These are phyloP conservation scores for Ganoderma multipileum DNA, from an alignment of 1,284 basidiomycete species.

Conservation along the genomic window DNA sequence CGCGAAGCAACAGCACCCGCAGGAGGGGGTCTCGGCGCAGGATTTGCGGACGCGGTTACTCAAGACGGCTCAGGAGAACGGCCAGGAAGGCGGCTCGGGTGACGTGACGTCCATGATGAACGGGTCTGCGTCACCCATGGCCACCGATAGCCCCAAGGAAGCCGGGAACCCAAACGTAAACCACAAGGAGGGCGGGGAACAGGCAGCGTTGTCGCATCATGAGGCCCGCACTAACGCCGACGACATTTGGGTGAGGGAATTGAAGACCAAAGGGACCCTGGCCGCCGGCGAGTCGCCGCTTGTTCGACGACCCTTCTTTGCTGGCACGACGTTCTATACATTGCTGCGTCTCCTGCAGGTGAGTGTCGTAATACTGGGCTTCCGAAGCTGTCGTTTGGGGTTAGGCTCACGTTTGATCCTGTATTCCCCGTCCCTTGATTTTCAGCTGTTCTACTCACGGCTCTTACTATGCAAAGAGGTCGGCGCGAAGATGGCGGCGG, in stretches of 20 bases:
- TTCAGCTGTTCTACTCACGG: slow-evolving; percentile 88
- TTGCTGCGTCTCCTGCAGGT: slow-evolving; percentile 90
- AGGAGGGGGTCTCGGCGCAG: slow-evolving; percentile 61
- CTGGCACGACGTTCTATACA: slow-evolving; percentile 93
- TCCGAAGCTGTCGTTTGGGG: slow-evolving; percentile 1
- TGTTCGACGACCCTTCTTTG: slow-evolving; percentile 76
- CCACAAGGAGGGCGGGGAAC: slow-evolving; percentile 1
- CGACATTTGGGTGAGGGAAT: slow-evolving; percentile 70
- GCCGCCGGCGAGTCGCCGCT: slow-evolving; percentile 43
- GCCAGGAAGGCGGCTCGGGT: slow-evolving; percentile 37
- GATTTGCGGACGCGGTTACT: slow-evolving; percentile 83
- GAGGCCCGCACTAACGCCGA: slow-evolving; percentile 41
- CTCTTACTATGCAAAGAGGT: slow-evolving; percentile 87
- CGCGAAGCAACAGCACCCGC: slow-evolving; percentile 32
- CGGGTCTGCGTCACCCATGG: slow-evolving; percentile 35
- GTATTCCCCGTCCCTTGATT: not conserved
- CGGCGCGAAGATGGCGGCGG: slow-evolving; percentile 66
- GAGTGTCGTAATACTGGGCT: slow-evolving; percentile 34
- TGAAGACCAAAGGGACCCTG: slow-evolving; percentile 29
- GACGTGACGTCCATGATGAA: slow-evolving; percentile 32
- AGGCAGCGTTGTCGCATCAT: slow-evolving; percentile 7
- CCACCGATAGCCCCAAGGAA: slow-evolving; percentile 24
- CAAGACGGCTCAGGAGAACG: slow-evolving; percentile 69
- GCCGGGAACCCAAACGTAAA: slow-evolving; percentile 7
- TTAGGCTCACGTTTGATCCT: slow-evolving; percentile 18